Conservation (phyloP, 2,329 filamentous ascomycete genomes). For the Akanthomyces lecanii region DNA sequence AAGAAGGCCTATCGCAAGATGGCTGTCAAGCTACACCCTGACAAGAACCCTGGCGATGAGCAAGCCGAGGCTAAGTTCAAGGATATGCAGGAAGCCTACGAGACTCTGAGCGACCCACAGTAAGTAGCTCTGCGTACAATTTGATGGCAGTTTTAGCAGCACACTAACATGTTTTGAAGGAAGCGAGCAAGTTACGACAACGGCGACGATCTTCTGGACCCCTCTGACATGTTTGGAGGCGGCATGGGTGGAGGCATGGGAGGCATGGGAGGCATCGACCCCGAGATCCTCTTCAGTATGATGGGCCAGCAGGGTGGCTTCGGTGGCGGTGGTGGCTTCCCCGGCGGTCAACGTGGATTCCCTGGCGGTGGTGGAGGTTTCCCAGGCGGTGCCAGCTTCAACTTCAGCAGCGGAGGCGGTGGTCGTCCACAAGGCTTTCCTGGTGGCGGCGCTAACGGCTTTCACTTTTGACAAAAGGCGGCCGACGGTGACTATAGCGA, state of each 20-base stretch:
- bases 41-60: slow-evolving; percentile 90
- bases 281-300: slow-evolving; percentile 78
- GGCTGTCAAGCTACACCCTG: slow-evolving; percentile 90
- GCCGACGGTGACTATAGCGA: slow-evolving; percentile 27
- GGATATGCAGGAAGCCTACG: slow-evolving; percentile 95
- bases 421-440: slow-evolving; percentile 53
- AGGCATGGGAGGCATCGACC: slow-evolving; percentile 67
- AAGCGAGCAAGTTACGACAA: slow-evolving; percentile 90
- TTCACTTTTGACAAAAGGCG: slow-evolving; percentile 49
- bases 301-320: slow-evolving; percentile 64
- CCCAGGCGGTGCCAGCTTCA: slow-evolving; percentile 44
- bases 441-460: slow-evolving; percentile 42
- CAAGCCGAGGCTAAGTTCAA: slow-evolving; percentile 90
- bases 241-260: slow-evolving; percentile 64
- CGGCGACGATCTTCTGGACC: slow-evolving; percentile 86
- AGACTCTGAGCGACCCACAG: slow-evolving; percentile 90
- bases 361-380: slow-evolving; percentile 48
- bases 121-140: slow-evolving; percentile 46
- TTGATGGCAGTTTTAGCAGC: slow-evolving; percentile 7
- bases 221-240: slow-evolving; percentile 76
- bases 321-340: slow-evolving; percentile 49
- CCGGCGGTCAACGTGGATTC: slow-evolving; percentile 44
- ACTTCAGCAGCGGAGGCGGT: slow-evolving; percentile 38
- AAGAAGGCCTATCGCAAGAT: slow-evolving; percentile 97
- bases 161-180: slow-evolving; percentile 44